Evolutionary conservation across 2,329 filamentous ascomycete species (phyloP).

Genomic region (Reticulascus tulasneorum): DNA sequence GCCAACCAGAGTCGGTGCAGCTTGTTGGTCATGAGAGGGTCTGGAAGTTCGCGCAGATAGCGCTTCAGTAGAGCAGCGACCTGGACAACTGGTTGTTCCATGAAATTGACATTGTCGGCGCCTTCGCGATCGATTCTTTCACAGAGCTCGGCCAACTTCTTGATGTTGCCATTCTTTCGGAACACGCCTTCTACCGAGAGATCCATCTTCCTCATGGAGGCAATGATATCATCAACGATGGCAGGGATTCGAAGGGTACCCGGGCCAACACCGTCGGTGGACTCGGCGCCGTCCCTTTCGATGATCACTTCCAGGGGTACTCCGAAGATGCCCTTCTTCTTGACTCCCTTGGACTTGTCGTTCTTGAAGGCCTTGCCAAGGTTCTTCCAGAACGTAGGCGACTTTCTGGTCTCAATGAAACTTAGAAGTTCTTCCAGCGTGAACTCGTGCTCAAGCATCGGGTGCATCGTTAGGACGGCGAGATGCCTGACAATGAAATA

Average conservation of each 20-base stretch:
- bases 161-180: conserved; percentile 98
- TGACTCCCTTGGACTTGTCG: conserved; percentile 69
- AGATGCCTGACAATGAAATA: conserved; percentile 97
- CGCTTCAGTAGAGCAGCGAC: conserved; percentile 92
- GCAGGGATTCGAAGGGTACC: conserved; percentile 86
- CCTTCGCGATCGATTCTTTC: conserved; percentile 84
- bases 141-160: conserved; percentile 80
- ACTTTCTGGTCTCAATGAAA: conserved; percentile 87
- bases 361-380: conserved; percentile 95
- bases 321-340: conserved; percentile 93
- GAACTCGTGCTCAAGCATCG: conserved; percentile 84
- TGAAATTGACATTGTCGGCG: conserved; percentile 80
- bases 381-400: conserved; percentile 94
- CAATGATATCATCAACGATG: conserved; percentile 91
- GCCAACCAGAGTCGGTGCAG: conserved; percentile 87
- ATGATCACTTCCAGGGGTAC: conserved; percentile 84
- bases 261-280: conserved; percentile 93
- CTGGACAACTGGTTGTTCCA: conserved; percentile 86
- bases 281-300: conserved; percentile 91
- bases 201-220: conserved; percentile 97
- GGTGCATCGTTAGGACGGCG: conserved; percentile 91
- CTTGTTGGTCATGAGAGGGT: conserved; percentile 92
- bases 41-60: conserved; percentile 89
- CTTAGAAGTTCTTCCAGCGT: conserved; percentile 89
- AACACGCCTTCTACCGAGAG: conserved; percentile 98